phyloP scores from a whole-genome alignment of 352 stramenopile genomes.

The Globisporangium abappressorium region DNA sequence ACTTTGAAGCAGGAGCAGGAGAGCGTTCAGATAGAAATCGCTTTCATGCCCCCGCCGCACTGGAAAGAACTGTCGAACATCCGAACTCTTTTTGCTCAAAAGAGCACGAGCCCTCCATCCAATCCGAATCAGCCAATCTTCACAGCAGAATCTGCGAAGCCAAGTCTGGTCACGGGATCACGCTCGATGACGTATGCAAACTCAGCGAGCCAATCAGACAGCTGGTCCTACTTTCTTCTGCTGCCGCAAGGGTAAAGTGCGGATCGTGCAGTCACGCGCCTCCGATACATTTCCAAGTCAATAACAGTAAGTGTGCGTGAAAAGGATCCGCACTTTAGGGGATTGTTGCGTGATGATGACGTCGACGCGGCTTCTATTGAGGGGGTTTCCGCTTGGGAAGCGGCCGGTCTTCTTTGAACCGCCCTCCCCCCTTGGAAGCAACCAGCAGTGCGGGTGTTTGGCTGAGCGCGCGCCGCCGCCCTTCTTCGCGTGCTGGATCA shows the following conservation, averaged over 20 bases:
- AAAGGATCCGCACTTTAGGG: neutral
- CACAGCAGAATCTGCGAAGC: neutral
- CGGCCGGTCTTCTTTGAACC: constrained; percentile 6
- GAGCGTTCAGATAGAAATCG: neutral
- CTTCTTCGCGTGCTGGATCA: neutral
- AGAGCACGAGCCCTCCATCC: neutral
- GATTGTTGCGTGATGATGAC: neutral
- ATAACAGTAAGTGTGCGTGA: neutral
- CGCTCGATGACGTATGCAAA: neutral
- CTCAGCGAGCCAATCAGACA: neutral
- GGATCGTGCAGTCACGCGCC: neutral
- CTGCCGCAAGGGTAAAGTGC: neutral
- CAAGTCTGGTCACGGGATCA: neutral
- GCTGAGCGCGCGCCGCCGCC: neutral
- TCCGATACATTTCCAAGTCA: neutral
- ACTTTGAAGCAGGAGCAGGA: neutral
- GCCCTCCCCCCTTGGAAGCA: neutral
- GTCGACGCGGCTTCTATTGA: constrained; percentile 7
- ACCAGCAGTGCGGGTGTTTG: neutral
- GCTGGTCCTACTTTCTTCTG: neutral
- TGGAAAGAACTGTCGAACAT: neutral
- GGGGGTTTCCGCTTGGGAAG: neutral
- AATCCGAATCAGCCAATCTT: neutral
- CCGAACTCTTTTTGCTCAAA: neutral
- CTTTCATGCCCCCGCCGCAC: neutral